Base-by-base conservation (phyloP, 768 basidiomycete genomes). In the Suillus decipiens region DNA sequence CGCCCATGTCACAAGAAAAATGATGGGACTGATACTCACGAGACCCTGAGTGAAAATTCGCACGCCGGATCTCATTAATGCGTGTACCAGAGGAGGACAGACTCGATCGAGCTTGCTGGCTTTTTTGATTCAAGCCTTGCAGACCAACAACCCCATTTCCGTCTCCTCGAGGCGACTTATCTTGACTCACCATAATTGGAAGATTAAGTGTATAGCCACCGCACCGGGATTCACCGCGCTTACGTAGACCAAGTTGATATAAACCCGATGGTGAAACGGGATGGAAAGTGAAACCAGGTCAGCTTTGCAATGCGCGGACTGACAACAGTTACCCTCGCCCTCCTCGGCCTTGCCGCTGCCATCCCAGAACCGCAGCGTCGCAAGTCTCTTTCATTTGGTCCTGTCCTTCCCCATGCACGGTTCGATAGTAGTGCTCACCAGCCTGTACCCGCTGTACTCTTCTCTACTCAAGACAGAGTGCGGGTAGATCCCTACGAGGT, bases 371-470 rank as follows among this genome's bases (percentile, higher is more conserved):
- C 14, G 54, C 47, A 39, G 10, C 77, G 76, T 60, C 87, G 96
- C 71, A 97, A 98, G 89, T 86, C 96, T 0, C 84, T 99, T 61
- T 88, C 89, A 28, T 97, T 96, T 72, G 96, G 96, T 1, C 94
- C 95, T 6, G 78, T 82, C 19, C 89, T 89, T 65, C 84, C 87
- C 5, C 89, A 93, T 68, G 89, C 89, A 7, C 84, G 84, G 54
- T 93, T 88, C 77, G 75, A 78, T 61, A 78, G 86, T 8, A 81
- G 71, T 62, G 56, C 56, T 57, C 56, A 57, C 10, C 39, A 41
- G 79, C 83, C 11, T 76, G 80, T 73, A 42, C 60, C 24, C 53
- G 1, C 0, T 67, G 72, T 37, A 77, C 81, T 64, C 78, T 78
- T 63, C 79, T 79, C 84, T 58, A 67, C 77, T 12, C 77, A 80